Conservation (phyloP, 1,284 basidiomycete genomes). For the Cryptococcus wingfieldii region DNA sequence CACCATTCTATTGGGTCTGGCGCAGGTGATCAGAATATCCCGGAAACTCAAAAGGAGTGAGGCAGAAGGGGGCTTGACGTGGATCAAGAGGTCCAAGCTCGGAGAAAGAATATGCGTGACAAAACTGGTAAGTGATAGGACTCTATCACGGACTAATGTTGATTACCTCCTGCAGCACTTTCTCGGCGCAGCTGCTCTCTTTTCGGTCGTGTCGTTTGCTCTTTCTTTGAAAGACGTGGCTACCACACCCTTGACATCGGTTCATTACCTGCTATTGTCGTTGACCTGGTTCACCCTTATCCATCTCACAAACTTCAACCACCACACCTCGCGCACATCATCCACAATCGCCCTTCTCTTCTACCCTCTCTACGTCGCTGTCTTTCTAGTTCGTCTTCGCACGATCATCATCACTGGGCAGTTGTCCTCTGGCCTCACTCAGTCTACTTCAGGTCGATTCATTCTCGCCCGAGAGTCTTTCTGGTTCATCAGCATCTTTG, state of each 20-base stretch:
- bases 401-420: conserved; percentile 53
- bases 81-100: conserved; percentile 38
- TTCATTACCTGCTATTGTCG: conserved; percentile 34
- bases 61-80: conserved; percentile 18
- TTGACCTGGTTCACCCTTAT: conserved; percentile 36
- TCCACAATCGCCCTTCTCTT: conserved; percentile 75
- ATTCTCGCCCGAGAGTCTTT: conserved; percentile 34
- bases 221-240: conserved; percentile 34
- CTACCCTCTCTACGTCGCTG: conserved; percentile 68
- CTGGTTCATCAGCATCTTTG: conserved; percentile 50
- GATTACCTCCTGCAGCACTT: conserved; percentile 29
- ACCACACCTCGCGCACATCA: conserved; percentile 69
- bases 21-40: conserved; percentile 48
- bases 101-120: conserved; percentile 55
- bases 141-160: conserved; percentile 35
- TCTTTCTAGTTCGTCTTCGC: conserved; percentile 60
- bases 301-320: conserved; percentile 57
- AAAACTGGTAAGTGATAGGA: conserved; percentile 61
- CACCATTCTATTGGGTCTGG: conserved; percentile 52
- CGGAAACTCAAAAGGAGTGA: conserved; percentile 24
- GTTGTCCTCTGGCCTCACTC: conserved; percentile 20
- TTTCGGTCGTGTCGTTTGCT: conserved; percentile 58
- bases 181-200: conserved; percentile 42
- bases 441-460: conserved; percentile 25
- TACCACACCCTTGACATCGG: conserved; percentile 21